phyloP scores from a whole-genome alignment of 202 grass and related monocot genomes.

The Alloteropsis angusta region DNA sequence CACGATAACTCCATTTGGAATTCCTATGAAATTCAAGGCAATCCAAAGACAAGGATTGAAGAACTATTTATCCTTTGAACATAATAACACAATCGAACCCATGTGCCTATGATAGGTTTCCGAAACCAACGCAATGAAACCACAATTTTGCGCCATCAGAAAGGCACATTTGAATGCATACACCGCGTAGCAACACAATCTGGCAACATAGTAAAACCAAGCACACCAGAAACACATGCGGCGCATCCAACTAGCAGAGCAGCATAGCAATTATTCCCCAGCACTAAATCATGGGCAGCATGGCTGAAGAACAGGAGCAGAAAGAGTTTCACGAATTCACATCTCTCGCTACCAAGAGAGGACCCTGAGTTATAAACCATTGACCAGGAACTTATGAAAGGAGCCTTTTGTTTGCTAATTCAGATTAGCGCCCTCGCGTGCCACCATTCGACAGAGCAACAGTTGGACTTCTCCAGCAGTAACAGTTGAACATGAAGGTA shows the following conservation, averaged over 20 bases:
- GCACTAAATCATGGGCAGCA: slow-evolving; percentile 11
- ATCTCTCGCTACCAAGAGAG: slow-evolving; percentile 15
- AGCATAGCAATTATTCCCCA: slow-evolving; percentile 32
- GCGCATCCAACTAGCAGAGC: slow-evolving; percentile 5
- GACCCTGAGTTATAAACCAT: slow-evolving; percentile 1
- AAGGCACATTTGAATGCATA: neutral
- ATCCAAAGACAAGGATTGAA: neutral
- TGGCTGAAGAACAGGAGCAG: slow-evolving; percentile 6
- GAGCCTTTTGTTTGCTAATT: slow-evolving; percentile 33
- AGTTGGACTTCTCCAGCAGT: slow-evolving; percentile 3
- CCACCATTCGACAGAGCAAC: neutral
- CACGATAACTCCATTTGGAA: neutral
- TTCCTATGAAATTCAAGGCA: neutral
- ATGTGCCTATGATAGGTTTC: neutral
- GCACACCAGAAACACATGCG: slow-evolving; percentile 17
- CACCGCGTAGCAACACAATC: neutral
- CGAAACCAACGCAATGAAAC: neutral
- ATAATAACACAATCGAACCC: neutral
- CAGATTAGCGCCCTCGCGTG: neutral
- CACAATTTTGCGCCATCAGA: neutral
- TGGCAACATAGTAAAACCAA: slow-evolving; percentile 31
- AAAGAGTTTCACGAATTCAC: slow-evolving; percentile 25
- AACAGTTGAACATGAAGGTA: slow-evolving; percentile 23
- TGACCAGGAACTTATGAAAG: slow-evolving; percentile 20
- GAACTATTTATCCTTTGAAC: neutral